These are phyloP conservation scores for Dioscorea cayenensis DNA, from an alignment of 116 monocot species.

Conservation along the genomic window DNA sequence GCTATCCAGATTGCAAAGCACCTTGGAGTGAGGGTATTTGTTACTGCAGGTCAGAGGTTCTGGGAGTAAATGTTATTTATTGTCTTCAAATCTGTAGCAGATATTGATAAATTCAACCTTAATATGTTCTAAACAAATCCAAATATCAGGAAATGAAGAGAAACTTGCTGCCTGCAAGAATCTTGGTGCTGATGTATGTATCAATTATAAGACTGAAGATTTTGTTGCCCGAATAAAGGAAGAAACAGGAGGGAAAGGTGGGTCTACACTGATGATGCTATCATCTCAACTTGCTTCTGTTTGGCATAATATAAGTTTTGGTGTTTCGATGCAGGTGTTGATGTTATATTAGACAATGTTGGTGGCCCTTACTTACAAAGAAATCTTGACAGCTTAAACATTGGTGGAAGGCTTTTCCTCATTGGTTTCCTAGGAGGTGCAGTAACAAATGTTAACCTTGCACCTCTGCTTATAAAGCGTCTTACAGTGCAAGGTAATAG, in stretches of 20 bases:
- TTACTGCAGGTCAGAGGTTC: slow-evolving; percentile 62
- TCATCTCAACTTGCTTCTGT: neutral
- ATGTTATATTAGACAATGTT: slow-evolving; percentile 89
- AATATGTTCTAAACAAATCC: neutral
- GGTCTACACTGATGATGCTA: neutral
- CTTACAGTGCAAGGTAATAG: slow-evolving; percentile 77
- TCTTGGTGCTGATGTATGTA: slow-evolving; percentile 92
- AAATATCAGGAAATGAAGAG: slow-evolving; percentile 64
- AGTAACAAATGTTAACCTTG: slow-evolving; percentile 47
- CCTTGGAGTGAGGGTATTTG: slow-evolving; percentile 62
- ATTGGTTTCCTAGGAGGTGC: slow-evolving; percentile 81
- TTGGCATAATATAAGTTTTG: neutral
- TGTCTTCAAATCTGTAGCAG: neutral
- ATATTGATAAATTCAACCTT: neutral
- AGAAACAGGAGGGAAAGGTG: slow-evolving; percentile 93
- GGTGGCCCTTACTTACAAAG: slow-evolving; percentile 73
- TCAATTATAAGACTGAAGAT: slow-evolving; percentile 94
- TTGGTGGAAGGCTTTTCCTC: slow-evolving; percentile 87
- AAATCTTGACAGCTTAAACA: slow-evolving; percentile 64
- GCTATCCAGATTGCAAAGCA: slow-evolving; percentile 92
- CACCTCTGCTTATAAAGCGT: slow-evolving; percentile 50
- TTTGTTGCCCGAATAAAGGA: slow-evolving; percentile 79
- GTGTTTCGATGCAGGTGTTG: slow-evolving; percentile 49
- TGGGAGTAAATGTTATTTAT: neutral
- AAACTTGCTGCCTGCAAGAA: slow-evolving; percentile 70